Conservation (phyloP, 805 yeast species). For the Schizosaccharomyces pombe region DNA sequence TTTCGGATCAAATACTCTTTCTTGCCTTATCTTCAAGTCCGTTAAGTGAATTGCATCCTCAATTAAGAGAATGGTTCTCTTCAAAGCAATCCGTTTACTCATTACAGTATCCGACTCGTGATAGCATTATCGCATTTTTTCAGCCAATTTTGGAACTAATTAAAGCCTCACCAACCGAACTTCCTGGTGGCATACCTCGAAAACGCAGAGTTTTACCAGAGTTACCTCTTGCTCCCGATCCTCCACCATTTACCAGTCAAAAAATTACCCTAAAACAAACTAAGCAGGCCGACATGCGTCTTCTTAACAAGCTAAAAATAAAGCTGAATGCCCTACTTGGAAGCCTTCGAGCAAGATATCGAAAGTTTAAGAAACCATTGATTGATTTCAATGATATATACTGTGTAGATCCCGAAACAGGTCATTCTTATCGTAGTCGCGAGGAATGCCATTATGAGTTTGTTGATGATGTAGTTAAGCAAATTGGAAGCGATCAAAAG, state of each 20-base stretch:
- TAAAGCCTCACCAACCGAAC: background rate
- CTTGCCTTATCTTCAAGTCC: conserved; percentile 42
- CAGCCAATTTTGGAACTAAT: background rate
- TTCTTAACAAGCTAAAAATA: conserved; percentile 66
- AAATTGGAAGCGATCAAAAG: background rate
- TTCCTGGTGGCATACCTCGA: background rate
- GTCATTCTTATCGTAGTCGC: background rate
- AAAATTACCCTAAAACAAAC: conserved; percentile 24
- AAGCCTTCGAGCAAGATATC: conserved; percentile 61
- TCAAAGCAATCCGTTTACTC: background rate
- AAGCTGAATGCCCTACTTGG: conserved; percentile 79
- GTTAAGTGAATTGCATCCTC: background rate
- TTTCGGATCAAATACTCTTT: conserved; percentile 50
- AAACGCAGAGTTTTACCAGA: background rate
- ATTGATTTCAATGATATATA: background rate
- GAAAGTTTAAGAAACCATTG: conserved; percentile 64
- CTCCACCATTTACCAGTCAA: conserved; percentile 13
- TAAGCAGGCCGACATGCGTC: conserved; percentile 47
- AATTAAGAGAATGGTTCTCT: background rate
- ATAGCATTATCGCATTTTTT: background rate
- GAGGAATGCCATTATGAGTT: background rate
- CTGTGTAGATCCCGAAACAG: conserved; percentile 2
- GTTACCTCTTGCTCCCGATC: conserved; percentile 2
- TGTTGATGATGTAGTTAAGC: background rate
- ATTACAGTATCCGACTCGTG: background rate